Conservation (phyloP, 805 yeast genomes). For the Dipodascopsis tothii region DNA sequence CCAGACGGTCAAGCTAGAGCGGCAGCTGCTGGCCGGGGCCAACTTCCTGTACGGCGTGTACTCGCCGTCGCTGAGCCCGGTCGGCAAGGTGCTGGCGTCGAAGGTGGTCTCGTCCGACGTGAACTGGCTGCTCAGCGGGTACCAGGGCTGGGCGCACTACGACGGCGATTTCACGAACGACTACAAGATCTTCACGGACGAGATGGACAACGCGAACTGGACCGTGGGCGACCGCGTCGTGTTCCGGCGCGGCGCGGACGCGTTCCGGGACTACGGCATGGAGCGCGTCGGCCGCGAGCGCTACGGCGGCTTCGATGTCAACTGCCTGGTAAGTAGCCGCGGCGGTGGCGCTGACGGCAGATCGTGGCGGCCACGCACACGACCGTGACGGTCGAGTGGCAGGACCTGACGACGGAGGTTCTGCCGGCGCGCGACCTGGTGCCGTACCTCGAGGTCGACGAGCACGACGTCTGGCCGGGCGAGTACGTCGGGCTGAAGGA, state of each 20-base stretch:
- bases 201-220: conserved; percentile 18
- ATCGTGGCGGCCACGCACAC: conserved; percentile 14
- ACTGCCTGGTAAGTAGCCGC: conserved; percentile 1
- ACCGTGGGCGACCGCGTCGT: conserved; percentile 22
- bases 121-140: conserved; percentile 16
- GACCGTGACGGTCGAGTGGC: conserved; percentile 17
- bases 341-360: not conserved
- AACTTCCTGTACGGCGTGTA: conserved; percentile 16
- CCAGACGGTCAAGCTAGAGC: conserved; percentile 7
- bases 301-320: conserved; percentile 20
- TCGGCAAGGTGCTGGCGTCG: conserved; percentile 12
- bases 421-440: conserved; percentile 10
- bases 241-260: conserved; percentile 6
- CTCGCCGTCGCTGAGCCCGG: conserved; percentile 1
- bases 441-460: conserved; percentile 18
- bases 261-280: conserved; percentile 6
- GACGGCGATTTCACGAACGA: conserved; percentile 8
- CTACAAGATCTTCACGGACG: conserved; percentile 7
- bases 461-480: conserved; percentile 23
- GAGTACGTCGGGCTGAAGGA: conserved; percentile 17
- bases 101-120: conserved; percentile 11
- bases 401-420: conserved; percentile 9
- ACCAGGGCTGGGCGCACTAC: conserved; percentile 5
- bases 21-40: conserved; percentile 13
- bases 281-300: conserved; percentile 14